Conservation (phyloP, 2,329 filamentous ascomycete genomes). For the Phaeosphaeria sp. region DNA sequence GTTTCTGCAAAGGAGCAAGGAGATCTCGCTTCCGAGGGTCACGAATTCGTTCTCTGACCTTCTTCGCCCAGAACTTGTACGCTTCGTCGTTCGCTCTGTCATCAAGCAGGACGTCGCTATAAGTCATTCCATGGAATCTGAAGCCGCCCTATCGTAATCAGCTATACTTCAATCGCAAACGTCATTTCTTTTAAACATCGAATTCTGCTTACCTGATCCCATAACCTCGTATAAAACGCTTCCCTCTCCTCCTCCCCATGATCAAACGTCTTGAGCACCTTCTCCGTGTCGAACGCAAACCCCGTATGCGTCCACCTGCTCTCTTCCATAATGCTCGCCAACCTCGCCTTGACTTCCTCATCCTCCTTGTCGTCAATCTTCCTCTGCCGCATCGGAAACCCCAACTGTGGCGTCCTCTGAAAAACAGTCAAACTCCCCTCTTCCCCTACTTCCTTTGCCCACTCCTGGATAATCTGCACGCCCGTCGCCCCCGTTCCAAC, state of each 20-base stretch:
- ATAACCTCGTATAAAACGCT: conserved; percentile 46
- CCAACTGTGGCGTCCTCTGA: conserved; percentile 64
- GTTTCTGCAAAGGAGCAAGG: conserved; percentile 46
- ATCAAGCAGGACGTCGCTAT: conserved; percentile 33
- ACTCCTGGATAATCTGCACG: conserved; percentile 66
- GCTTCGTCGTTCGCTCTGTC: conserved; percentile 45
- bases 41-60: conserved; percentile 44
- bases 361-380: conserved; percentile 13
- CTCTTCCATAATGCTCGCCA: conserved; percentile 42
- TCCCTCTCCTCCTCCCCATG: conserved; percentile 46
- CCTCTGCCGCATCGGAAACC: conserved; percentile 5
- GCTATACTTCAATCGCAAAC: too few species aligned
- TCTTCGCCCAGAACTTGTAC: conserved; percentile 52
- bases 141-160: conserved; percentile 12
- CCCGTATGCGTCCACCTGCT: conserved; percentile 6
- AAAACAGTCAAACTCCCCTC: conserved; percentile 61
- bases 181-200: too few species aligned
- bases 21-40: conserved; percentile 49
- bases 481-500: conserved; percentile 68
- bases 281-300: conserved; percentile 41
- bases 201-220: conserved; percentile 33
- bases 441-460: conserved; percentile 55
- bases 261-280: conserved; percentile 54
- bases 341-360: conserved; percentile 6
- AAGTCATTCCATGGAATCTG: conserved; percentile 15